Conservation (phyloP, 495 filamentous ascomycete species). For the Neurospora sp. region DNA sequence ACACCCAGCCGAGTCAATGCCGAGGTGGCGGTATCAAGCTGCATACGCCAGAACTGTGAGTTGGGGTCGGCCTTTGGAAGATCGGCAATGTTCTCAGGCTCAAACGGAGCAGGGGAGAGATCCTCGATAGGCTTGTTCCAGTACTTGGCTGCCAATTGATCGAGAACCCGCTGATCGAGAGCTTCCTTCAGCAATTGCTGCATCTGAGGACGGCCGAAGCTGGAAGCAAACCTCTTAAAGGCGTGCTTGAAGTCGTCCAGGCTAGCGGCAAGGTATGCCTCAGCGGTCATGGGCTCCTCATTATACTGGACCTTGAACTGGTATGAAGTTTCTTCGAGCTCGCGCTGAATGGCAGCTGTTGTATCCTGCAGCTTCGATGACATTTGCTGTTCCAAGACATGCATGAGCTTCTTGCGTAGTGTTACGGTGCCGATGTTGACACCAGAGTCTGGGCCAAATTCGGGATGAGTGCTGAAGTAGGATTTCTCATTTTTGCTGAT, state of each 20-base stretch:
- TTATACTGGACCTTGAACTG: conserved; percentile 99
- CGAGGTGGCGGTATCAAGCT: conserved; percentile 85
- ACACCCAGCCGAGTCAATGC: conserved; percentile 89
- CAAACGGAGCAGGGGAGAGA: conserved; percentile 47
- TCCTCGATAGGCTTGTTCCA: conserved; percentile 95
- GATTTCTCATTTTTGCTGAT: conserved; percentile 82
- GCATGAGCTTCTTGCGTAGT: conserved; percentile 90
- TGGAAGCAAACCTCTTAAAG: conserved; percentile 84
- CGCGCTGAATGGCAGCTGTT: conserved; percentile 82
- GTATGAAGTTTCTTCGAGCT: conserved; percentile 94
- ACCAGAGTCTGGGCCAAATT: conserved; percentile 65
- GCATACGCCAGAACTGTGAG: conserved; percentile 82
- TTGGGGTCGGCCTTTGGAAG: conserved; percentile 77
- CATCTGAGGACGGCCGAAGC: conserved; percentile 83
- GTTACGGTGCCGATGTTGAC: conserved; percentile 74
- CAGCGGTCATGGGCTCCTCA: conserved; percentile 85
- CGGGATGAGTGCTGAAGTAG: conserved; percentile 80
- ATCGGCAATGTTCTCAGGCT: conserved; percentile 62
- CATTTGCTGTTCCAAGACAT: conserved; percentile 95
- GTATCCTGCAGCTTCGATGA: conserved; percentile 79
- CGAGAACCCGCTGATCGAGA: conserved; percentile 88
- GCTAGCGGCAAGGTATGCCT: conserved; percentile 90
- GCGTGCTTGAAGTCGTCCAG: conserved; percentile 96
- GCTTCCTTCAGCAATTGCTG: conserved; percentile 83
- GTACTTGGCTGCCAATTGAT: conserved; percentile 88